phyloP scores from a whole-genome alignment of 768 basidiomycete species.

The Pleurotus pulmonarius region DNA sequence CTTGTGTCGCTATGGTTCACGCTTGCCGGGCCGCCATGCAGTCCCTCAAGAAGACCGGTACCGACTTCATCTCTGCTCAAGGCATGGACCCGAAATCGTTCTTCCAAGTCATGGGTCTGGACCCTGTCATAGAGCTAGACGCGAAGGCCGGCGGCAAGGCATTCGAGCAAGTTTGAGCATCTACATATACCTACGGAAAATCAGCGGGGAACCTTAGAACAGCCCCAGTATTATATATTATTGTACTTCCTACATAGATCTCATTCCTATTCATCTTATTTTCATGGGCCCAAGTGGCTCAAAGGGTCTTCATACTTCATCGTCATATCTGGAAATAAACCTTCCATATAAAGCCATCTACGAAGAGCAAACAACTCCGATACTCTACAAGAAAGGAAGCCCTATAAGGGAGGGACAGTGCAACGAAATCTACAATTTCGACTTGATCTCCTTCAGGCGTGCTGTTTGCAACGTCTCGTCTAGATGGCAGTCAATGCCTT shows the following conservation, averaged over 20 bases:
- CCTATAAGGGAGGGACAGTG: too few relatives aligned
- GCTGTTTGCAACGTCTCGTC: slow-evolving; percentile 43
- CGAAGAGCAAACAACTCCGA: too few relatives aligned
- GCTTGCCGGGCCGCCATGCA: slow-evolving; percentile 44
- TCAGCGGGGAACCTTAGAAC: background rate
- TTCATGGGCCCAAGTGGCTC: too few relatives aligned
- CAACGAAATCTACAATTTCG: slow-evolving; percentile 26
- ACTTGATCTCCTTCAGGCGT: slow-evolving; percentile 31
- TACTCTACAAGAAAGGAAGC: too few relatives aligned
- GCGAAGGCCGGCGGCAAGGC: slow-evolving; percentile 1
- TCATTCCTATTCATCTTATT: too few relatives aligned
- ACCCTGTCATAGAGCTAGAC: slow-evolving; percentile 1
- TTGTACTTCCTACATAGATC: slow-evolving; percentile 6
- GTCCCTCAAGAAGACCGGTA: slow-evolving; percentile 46
- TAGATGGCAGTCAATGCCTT: slow-evolving; percentile 11
- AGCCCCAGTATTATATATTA: background rate
- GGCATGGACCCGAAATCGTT: slow-evolving; percentile 50
- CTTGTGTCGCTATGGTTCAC: slow-evolving; percentile 43
- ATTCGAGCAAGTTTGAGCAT: slow-evolving; percentile 1
- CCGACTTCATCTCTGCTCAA: slow-evolving; percentile 32
- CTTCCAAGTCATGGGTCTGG: slow-evolving; percentile 45
- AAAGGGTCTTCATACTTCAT: background rate
- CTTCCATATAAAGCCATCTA: background rate
- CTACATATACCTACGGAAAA: background rate
- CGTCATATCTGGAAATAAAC: background rate